Evolutionary conservation across 768 basidiomycete genomes (phyloP).

Genomic region (Trametes villosa): DNA sequence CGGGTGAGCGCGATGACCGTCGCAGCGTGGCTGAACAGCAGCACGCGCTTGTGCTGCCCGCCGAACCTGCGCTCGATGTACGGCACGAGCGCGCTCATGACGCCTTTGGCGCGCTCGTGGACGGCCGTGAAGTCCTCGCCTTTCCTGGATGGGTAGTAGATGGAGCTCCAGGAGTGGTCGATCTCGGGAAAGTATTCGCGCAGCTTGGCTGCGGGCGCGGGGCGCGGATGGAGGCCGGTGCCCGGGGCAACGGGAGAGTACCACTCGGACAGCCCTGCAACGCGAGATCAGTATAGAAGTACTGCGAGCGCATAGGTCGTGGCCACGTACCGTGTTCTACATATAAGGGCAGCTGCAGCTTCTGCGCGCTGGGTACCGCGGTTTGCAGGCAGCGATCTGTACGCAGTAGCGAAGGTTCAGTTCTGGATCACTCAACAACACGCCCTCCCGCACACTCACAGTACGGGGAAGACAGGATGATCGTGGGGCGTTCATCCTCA

Average conservation of each 20-base stretch:
- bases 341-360: conserved; percentile 69
- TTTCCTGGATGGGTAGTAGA: conserved; percentile 72
- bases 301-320: background rate
- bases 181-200: conserved; percentile 59
- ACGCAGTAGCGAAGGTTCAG: background rate
- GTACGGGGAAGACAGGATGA: conserved; percentile 84
- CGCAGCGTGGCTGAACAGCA: conserved; percentile 78
- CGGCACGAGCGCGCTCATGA: conserved; percentile 55
- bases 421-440: background rate
- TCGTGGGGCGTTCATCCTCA: conserved; percentile 68
- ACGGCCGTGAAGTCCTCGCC: conserved; percentile 71
- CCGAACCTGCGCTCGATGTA: conserved; percentile 51
- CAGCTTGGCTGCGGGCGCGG: conserved; percentile 59
- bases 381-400: conserved; percentile 90
- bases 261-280: conserved; percentile 74
- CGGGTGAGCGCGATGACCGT: conserved; percentile 69
- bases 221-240: conserved; percentile 78
- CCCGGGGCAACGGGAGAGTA: conserved; percentile 70
- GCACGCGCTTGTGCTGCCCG: conserved; percentile 50
- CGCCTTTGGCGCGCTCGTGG: conserved; percentile 60
- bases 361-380: conserved; percentile 61
- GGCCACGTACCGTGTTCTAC: conserved; percentile 69
- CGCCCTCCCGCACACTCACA: conserved; percentile 49
- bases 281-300: background rate
- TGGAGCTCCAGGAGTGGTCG: conserved; percentile 63